These are phyloP conservation scores for Corymbia citriodora DNA, from an alignment of 441 rosid species.

Conservation along the genomic window DNA sequence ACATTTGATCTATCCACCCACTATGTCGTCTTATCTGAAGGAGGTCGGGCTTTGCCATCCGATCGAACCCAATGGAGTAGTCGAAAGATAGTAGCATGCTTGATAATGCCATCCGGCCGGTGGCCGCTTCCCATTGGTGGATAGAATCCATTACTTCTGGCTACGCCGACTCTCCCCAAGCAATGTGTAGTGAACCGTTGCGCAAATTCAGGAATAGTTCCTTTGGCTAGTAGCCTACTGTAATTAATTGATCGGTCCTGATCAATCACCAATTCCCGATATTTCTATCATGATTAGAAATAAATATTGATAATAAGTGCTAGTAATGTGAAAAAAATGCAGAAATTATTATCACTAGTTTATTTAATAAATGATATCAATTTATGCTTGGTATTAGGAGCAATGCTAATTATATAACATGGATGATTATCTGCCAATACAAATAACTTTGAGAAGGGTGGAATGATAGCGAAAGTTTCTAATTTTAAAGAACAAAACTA, in stretches of 20 bases:
- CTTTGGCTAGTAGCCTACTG: constrained; percentile 1
- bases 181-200: not conserved
- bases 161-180: not conserved
- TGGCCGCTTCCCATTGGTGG: constrained; percentile 10
- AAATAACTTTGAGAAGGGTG: not conserved
- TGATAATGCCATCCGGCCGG: not conserved
- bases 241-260: not conserved
- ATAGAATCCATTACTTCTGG: not conserved
- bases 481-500: not conserved
- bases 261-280: constrained; percentile 1
- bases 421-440: not conserved
- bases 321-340: not conserved
- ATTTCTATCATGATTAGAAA: not conserved
- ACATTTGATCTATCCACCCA: not conserved
- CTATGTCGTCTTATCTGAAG: not conserved
- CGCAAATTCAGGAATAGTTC: not conserved
- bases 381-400: not conserved
- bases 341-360: not conserved
- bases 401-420: not conserved
- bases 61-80: not conserved
- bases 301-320: not conserved
- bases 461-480: not conserved
- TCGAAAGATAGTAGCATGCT: not conserved
- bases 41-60: not conserved
- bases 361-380: not conserved